phyloP scores from a whole-genome alignment of 176 grass and related monocot genomes.

The Cenchrus fungigraminus region DNA sequence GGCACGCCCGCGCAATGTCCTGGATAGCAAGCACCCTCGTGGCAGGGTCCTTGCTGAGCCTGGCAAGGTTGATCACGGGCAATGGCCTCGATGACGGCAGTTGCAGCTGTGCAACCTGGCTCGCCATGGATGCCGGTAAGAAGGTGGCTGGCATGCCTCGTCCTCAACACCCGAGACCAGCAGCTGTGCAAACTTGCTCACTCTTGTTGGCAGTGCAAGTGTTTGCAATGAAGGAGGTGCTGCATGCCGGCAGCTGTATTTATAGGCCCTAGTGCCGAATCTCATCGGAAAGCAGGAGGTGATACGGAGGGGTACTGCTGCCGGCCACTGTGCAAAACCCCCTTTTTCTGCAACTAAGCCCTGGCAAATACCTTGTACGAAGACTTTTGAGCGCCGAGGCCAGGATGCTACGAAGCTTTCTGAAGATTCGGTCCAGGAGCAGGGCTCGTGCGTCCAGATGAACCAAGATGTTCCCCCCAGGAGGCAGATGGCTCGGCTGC shows the following conservation, averaged over 20 bases:
- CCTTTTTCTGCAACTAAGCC: neutral
- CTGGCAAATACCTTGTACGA: conserved; percentile 32
- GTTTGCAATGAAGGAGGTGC: neutral
- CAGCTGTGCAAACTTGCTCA: neutral
- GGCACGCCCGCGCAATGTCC: conserved; percentile 63
- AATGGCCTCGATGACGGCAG: neutral
- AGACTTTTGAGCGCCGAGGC: conserved; percentile 28
- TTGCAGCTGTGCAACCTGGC: neutral
- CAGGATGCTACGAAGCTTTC: neutral
- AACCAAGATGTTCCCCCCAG: conserved; percentile 4
- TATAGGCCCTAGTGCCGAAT: conserved; percentile 8
- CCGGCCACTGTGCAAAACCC: conserved; percentile 16
- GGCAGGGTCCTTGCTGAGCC: conserved; percentile 31
- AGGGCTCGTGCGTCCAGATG: conserved; percentile 14
- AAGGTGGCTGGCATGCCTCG: conserved; percentile 17
- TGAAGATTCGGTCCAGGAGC: conserved; percentile 41
- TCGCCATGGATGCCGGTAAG: conserved; percentile 26
- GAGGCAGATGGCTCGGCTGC: neutral
- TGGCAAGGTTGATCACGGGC: conserved; percentile 56
- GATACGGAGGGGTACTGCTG: neutral
- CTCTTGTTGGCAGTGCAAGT: neutral
- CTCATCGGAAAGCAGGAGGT: neutral
- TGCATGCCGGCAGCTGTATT: conserved; percentile 20
- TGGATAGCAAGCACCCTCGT: conserved; percentile 36
- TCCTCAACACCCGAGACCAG: neutral